Percentiles rank a stretch among this genome's conserved stretches.
Conservation (phyloP, 2,329 filamentous ascomycete species). For the Alternaria sp. region DNA sequence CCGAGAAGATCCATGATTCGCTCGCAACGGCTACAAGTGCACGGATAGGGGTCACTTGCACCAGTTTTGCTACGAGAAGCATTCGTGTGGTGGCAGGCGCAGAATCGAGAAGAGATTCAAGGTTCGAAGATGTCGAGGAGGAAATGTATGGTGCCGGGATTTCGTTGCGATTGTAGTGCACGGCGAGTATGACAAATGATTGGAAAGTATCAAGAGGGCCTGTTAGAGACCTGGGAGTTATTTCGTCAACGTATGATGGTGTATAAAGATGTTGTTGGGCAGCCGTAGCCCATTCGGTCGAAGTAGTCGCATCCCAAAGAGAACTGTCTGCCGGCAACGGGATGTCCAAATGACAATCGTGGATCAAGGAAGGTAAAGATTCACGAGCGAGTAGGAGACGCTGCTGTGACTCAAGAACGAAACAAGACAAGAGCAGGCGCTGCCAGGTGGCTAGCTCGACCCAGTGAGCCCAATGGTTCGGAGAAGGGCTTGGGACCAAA, state of each 20-base stretch:
- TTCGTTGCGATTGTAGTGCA: slow-evolving; percentile 39
- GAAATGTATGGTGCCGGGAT: slow-evolving; percentile 22
- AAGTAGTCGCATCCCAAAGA: slow-evolving; percentile 49
- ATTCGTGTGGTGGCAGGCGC: slow-evolving; percentile 35
- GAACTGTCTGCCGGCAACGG: slow-evolving; percentile 47
- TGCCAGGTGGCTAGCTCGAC: slow-evolving; percentile 41
- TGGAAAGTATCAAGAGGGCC: slow-evolving; percentile 44
- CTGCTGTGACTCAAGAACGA: slow-evolving; percentile 54
- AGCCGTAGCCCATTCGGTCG: slow-evolving; percentile 33
- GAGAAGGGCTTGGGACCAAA: slow-evolving; percentile 22
- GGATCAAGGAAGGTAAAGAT: slow-evolving; percentile 26
- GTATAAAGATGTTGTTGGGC: slow-evolving; percentile 29
- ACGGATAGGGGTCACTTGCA: slow-evolving; percentile 51
- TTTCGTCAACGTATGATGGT: slow-evolving; percentile 37
- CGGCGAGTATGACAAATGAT: slow-evolving; percentile 49
- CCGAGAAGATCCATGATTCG: slow-evolving; percentile 56
- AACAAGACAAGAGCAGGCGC: slow-evolving; percentile 53
- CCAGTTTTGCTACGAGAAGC: slow-evolving; percentile 50
- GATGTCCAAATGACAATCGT: slow-evolving; percentile 42
- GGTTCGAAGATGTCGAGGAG: slow-evolving; percentile 13
- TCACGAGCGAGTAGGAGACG: slow-evolving; percentile 40
- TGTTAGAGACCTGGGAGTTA: slow-evolving; percentile 19
- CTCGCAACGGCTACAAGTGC: slow-evolving; percentile 55
- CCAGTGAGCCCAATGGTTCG: slow-evolving; percentile 46
- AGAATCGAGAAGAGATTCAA: slow-evolving; percentile 38